Evolutionary conservation across 225 moss, liverwort and hornwort genomes (phyloP).

Genomic region (Asterella californica): DNA sequence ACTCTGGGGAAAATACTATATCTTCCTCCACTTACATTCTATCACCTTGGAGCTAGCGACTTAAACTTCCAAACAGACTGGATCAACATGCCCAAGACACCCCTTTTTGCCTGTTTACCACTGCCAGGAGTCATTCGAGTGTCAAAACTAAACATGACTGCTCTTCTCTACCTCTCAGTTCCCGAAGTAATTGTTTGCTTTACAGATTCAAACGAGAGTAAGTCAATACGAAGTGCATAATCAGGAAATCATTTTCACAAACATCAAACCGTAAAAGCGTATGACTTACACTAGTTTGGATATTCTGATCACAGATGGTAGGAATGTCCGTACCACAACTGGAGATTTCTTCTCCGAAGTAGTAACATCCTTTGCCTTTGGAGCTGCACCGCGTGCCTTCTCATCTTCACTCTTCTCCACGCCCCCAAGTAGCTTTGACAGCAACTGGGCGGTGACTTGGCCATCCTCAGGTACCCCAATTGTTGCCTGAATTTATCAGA

Average conservation of each 20-base stretch:
- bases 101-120: too few species aligned
- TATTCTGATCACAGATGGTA: background rate
- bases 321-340: conserved; percentile 4
- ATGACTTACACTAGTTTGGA: background rate
- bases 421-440: conserved; percentile 34
- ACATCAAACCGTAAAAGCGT: background rate
- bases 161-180: too few species aligned
- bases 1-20: too few species aligned
- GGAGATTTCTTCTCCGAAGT: conserved; percentile 16
- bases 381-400: background rate
- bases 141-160: too few species aligned
- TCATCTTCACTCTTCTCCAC: background rate
- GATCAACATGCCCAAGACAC: background rate
- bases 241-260: too few species aligned
- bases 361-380: background rate
- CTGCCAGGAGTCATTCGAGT: too few species aligned
- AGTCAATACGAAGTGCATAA: too few species aligned
- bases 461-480: conserved; percentile 37
- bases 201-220: background rate
- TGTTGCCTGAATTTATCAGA: conserved; percentile 29
- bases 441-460: conserved; percentile 22
- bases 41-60: too few species aligned
- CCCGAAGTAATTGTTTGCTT: too few species aligned
- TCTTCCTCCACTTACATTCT: too few species aligned
- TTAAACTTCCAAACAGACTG: background rate